Evolutionary conservation across 1,139 yeast genomes (phyloP).

Genomic region (Lodderomyces elongisporus): DNA sequence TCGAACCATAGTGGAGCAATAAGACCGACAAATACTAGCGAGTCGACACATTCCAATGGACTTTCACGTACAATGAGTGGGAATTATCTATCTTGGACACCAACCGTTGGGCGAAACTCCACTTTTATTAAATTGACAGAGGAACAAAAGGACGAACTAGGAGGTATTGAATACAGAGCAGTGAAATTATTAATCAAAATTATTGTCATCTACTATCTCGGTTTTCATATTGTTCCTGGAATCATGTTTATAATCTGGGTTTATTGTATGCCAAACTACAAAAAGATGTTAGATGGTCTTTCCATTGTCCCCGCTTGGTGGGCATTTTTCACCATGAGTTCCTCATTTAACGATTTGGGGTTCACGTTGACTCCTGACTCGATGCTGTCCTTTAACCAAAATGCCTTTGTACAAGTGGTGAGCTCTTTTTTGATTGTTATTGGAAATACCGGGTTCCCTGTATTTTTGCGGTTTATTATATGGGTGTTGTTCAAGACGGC

Average conservation of each 20-base stretch:
- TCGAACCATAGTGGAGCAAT: constrained; percentile 8
- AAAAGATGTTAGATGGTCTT: constrained; percentile 35
- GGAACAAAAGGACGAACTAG: constrained; percentile 86
- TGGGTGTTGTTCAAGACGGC: constrained; percentile 73
- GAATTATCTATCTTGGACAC: constrained; percentile 80
- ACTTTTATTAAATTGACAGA: constrained; percentile 78
- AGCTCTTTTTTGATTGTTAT: constrained; percentile 68
- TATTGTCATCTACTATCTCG: constrained; percentile 62
- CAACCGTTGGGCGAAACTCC: constrained; percentile 93
- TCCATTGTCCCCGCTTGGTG: constrained; percentile 84
- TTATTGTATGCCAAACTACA: constrained; percentile 37
- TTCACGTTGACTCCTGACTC: constrained; percentile 75
- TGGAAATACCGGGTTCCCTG: constrained; percentile 94
- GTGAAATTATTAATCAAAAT: constrained; percentile 69
- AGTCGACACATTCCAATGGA: constrained; percentile 9
- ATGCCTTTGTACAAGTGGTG: constrained; percentile 61
- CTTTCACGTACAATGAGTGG: constrained; percentile 39
- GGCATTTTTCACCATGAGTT: constrained; percentile 78
- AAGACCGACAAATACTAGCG: constrained; percentile 17
- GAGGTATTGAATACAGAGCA: constrained; percentile 96
- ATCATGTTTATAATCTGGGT: constrained; percentile 66
- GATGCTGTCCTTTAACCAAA: constrained; percentile 58
- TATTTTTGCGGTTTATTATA: constrained; percentile 68
- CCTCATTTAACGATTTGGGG: constrained; percentile 83
- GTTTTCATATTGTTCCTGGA: constrained; percentile 63